phyloP scores from a whole-genome alignment of 2,329 filamentous ascomycete genomes.

The Balansia obtecta region DNA sequence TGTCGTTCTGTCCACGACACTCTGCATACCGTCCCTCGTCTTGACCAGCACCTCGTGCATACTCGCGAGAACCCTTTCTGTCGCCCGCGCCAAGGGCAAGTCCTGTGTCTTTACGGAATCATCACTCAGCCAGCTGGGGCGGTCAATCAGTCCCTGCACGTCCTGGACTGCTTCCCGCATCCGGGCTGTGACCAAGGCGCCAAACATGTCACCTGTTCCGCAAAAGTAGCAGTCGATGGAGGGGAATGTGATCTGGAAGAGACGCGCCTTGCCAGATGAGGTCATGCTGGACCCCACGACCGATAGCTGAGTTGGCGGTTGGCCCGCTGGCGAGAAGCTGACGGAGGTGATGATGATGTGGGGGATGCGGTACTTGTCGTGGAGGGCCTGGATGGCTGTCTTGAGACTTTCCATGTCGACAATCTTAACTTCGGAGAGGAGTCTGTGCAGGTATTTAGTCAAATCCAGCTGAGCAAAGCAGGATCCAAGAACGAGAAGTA shows the following conservation, averaged over 20 bases:
- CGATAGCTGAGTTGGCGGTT: constrained; percentile 42
- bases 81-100: constrained; percentile 70
- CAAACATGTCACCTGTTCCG: constrained; percentile 97
- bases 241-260: constrained; percentile 81
- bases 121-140: constrained; percentile 60
- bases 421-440: constrained; percentile 77
- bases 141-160: constrained; percentile 32
- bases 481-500: background rate
- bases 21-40: constrained; percentile 52
- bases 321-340: constrained; percentile 45
- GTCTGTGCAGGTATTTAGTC: constrained; percentile 32
- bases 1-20: constrained; percentile 31
- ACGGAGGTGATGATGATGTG: constrained; percentile 92
- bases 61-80: constrained; percentile 77
- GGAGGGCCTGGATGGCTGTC: constrained; percentile 63
- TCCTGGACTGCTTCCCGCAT: constrained; percentile 67
- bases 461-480: too few relatives aligned
- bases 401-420: constrained; percentile 60
- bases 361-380: constrained; percentile 63
- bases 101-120: constrained; percentile 58
- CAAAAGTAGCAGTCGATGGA: constrained; percentile 88
- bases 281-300: constrained; percentile 68
- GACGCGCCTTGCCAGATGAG: constrained; percentile 52
- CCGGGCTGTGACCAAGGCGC: constrained; percentile 75
- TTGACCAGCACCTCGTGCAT: constrained; percentile 77